Conservation (phyloP, 495 filamentous ascomycete species). For the Beverwykella pulmonaria region DNA sequence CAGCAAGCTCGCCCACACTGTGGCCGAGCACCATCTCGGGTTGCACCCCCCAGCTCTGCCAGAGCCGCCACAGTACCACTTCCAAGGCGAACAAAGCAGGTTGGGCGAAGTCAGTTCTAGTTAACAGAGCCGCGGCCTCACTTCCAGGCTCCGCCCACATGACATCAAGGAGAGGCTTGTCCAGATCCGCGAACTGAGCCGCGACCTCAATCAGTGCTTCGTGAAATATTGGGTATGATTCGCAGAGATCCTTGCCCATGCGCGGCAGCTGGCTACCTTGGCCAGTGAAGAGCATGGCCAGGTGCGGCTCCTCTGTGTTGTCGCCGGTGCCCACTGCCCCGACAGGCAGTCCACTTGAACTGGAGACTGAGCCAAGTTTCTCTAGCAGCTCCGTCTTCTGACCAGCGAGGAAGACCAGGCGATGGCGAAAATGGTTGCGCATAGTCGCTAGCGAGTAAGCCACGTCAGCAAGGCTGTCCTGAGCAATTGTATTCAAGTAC, state of each 20-base stretch:
- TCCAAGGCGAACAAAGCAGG: neutral
- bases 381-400: neutral
- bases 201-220: slow-evolving; percentile 23
- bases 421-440: neutral
- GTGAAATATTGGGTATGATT: slow-evolving; percentile 20
- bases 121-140: neutral
- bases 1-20: slow-evolving; percentile 36
- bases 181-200: slow-evolving; percentile 3
- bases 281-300: slow-evolving; percentile 46
- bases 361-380: neutral
- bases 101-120: neutral
- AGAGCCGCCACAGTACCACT: neutral
- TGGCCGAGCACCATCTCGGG: neutral
- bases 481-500: neutral
- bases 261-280: slow-evolving; percentile 45
- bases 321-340: too few relatives aligned
- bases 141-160: neutral
- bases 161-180: neutral
- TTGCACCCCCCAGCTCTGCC: slow-evolving; percentile 1
- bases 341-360: too few relatives aligned
- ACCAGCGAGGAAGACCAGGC: neutral
- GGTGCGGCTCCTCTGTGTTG: neutral
- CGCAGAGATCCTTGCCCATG: slow-evolving; percentile 44
- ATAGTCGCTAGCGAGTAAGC: neutral
- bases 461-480: neutral